Evolutionary conservation across 2,329 filamentous ascomycete species (phyloP), one percentile per base, ranked within the genome.

Genomic region (Graphilbum sp.): DNA sequence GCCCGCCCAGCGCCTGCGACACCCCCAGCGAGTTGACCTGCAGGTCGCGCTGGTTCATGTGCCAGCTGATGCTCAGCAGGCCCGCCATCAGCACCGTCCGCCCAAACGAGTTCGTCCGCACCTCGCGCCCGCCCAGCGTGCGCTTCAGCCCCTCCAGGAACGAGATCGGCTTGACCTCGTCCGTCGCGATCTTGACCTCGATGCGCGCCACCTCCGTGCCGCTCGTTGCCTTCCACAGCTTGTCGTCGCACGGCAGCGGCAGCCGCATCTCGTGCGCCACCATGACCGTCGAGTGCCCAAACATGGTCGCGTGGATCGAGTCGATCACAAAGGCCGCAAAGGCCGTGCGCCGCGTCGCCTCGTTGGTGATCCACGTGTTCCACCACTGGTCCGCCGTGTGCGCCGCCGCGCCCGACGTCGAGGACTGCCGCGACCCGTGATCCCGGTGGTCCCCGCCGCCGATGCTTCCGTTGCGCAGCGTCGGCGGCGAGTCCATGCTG

Each of bases 301-400:
- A 96, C 81, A 98, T 95, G 21, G 86, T 94, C 1, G 87, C 86
- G 56, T 98, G 90, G 2, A 87, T 92, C 5, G 87, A 93, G 55
- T 98, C 90, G 46, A 96, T 79, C 32, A 95, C 75, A 52, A 96
- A 96, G 0, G 90, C 90, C 1, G 83, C 86, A 59, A 95, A 96
- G 0, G 88, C 90, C 4, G 81, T 84, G 42, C 90, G 74, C 23
- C 85, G 70, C 0, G 87, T 96, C 1, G 88, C 82, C 55, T 98
- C 90, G 36, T 86, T 86, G 12, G 79, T 87, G 50, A 96, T 90
- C 90, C 90, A 96, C 48, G 85, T 77, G 49, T 86, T 82, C 90
- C 90, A 98, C 66, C 82, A 90, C 46, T 93, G 86, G 45, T 94
- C 85, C 0, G 79, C 72, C 0, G 79, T 85, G 46, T 82, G 76